Conservation (phyloP, 2,329 filamentous ascomycete genomes). For the Monosporascus sp. region DNA sequence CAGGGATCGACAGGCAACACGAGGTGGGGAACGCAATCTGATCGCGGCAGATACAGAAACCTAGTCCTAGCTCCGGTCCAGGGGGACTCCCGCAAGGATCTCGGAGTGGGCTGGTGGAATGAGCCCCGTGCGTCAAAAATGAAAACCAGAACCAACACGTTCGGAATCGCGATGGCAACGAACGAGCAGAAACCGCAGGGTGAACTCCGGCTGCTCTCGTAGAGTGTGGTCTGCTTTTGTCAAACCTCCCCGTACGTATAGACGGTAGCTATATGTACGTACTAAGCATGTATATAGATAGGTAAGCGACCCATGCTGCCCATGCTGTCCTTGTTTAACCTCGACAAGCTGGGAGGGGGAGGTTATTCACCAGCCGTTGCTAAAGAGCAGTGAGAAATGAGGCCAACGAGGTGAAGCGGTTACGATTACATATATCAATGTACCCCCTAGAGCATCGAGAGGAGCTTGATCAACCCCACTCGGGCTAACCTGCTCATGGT, state of each 20-base stretch:
- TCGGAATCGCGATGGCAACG: constrained; percentile 1
- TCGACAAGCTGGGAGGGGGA: too few species aligned
- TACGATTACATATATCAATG: too few species aligned
- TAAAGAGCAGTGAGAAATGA: too few species aligned
- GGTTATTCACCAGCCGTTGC: too few species aligned
- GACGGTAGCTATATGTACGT: background rate
- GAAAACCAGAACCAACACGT: too few species aligned
- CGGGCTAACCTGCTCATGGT: constrained; percentile 30
- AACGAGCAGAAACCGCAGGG: constrained; percentile 5
- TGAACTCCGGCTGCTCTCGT: too few species aligned
- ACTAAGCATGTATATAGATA: constrained; percentile 2
- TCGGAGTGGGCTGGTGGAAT: background rate
- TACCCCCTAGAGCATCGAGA: constrained; percentile 4
- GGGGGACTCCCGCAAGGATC: background rate
- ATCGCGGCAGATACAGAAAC: background rate
- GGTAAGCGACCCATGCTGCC: too few species aligned
- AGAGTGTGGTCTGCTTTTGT: too few species aligned
- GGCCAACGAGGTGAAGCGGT: background rate
- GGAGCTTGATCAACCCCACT: constrained; percentile 14
- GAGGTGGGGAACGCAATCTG: background rate
- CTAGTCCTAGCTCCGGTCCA: background rate
- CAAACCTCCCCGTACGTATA: too few species aligned
- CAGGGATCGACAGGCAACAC: background rate
- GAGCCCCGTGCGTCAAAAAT: background rate
- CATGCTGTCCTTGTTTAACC: too few species aligned